Evolutionary conservation across 768 basidiomycete genomes (phyloP).

Genomic region (Fomitopsis serialis): DNA sequence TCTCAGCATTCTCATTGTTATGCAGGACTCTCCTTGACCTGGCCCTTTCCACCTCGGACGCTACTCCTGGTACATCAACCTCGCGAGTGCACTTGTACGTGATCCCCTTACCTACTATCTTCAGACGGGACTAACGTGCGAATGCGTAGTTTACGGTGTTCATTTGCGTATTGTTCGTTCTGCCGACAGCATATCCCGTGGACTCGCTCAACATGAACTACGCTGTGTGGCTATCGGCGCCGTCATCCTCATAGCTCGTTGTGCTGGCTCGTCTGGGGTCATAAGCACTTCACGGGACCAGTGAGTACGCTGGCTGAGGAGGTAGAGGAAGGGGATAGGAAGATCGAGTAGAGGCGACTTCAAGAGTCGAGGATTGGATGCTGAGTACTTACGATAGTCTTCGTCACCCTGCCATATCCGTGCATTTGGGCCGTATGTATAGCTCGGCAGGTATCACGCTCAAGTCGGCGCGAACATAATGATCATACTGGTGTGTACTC

Average conservation of each 20-base stretch:
- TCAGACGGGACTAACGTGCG: not conserved
- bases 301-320: slow-evolving; percentile 30
- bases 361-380: too few relatives aligned
- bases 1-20: not conserved
- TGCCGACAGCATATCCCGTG: slow-evolving; percentile 51
- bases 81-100: slow-evolving; percentile 41
- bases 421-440: too few relatives aligned
- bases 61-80: slow-evolving; percentile 48
- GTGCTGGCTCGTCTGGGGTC: slow-evolving; percentile 46
- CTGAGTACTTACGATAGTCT: too few relatives aligned
- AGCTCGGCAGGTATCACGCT: too few relatives aligned
- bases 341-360: not conserved
- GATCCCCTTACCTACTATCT: not conserved
- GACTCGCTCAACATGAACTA: slow-evolving; percentile 52
- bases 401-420: too few relatives aligned
- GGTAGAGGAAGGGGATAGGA: slow-evolving; percentile 2
- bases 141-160: slow-evolving; percentile 42
- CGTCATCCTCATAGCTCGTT: slow-evolving; percentile 38
- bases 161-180: slow-evolving; percentile 49
- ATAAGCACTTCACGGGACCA: slow-evolving; percentile 37
- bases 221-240: slow-evolving; percentile 46
- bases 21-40: slow-evolving; percentile 35
- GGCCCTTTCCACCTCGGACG: slow-evolving; percentile 49
- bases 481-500: too few relatives aligned
- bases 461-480: too few relatives aligned